Evolutionary conservation across 306 rosid genomes (phyloP), one percentile per base, ranked within the genome.

Genomic region (Corylus avellana): DNA sequence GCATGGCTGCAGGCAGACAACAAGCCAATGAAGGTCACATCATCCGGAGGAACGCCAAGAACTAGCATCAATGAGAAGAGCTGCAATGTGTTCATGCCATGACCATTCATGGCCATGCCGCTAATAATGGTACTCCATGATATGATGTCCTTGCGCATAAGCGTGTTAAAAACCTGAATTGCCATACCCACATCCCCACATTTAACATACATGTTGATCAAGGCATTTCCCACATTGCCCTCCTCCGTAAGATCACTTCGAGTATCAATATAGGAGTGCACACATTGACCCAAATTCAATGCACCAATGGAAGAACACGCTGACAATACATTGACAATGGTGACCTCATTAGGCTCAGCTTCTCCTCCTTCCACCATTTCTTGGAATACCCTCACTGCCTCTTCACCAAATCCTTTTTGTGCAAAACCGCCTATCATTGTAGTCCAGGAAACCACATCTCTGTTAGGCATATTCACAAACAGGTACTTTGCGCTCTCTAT

Each of bases 361-460:
- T 85, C 89, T 39, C 76, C 79, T 42, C 48, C 63, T 32, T 25
- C 80, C 49, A 88, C 87, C 93, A 93, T 86, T 44, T 59, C 84
- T 59, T 77, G 84, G n/a, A 93, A 93, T 55, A 90, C 74, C 39
- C n/a, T 73, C 59, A 88, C 80, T 29, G 96, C 97, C 76, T 90
- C 90, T 70, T 86, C 88, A 64, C 89, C 81, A 12, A 63, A 48
- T 7, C 98, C 91, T 53, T 79, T 81, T 47, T 86, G 90, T 12
- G 94, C 89, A 80, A 89, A 89, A 57, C 90, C 98, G 73, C 89
- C 92, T 74, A 93, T 87, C 62, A 94, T 74, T 7, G 84, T 89
- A 51, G 98, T 91, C 97, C 97, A 94, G 51, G 96, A 85, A 79
- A 91, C 58, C 56, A 92, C 96, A 46, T 92, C 97, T 75, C 90